Evolutionary conservation across 2,329 filamentous ascomycete species (phyloP), one percentile per base, ranked within the genome.

Genomic region (Dothideomycetidae sp.): DNA sequence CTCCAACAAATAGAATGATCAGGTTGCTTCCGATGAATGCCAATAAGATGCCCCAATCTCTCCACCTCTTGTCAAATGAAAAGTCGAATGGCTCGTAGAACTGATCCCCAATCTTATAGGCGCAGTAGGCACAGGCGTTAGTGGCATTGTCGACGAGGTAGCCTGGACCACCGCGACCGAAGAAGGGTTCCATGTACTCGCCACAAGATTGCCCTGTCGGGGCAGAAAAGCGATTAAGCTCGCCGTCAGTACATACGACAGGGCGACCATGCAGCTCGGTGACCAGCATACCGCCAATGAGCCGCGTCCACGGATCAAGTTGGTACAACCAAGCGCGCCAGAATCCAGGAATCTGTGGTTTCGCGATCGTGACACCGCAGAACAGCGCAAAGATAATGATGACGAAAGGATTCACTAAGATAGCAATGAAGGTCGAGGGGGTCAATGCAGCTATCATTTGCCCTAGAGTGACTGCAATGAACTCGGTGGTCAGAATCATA

Each of bases 321-420:
- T 88, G 66, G 62, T 86, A 86, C 5, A 90, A 66, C 82, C 81
- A 90, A 1, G 70, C 66, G 21, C 77, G 70, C 80, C 81, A 90
- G 61, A 85, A 85, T 2, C 60, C 63, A 2, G 81, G 78, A 60
- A 92, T 92, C 56, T 81, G 75, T 0, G 77, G 71, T 29, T 76
- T 72, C 0, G 84, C 79, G 35, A 92, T 81, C 0, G 81, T 80
- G 43, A 93, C 84, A 57, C 84, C 84, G 51, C 82, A 92, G 72
- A 93, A 92, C 15, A 92, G 69, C 1, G 79, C 71, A 52, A 92
- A 88, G 41, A 78, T 75, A 54, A 90, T 81, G 57, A 85, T 77
- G 54, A 90, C 63, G 53, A 86, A 81, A 1, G 85, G 84, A 49
- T 92, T 85, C 46, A 83, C 70, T 47, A 88, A 74, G 10, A 78